Percentiles rank a stretch among this genome's conserved stretches.
phyloP scores from a whole-genome alignment of 75 land plant genomes.

The Pinus taeda region DNA sequence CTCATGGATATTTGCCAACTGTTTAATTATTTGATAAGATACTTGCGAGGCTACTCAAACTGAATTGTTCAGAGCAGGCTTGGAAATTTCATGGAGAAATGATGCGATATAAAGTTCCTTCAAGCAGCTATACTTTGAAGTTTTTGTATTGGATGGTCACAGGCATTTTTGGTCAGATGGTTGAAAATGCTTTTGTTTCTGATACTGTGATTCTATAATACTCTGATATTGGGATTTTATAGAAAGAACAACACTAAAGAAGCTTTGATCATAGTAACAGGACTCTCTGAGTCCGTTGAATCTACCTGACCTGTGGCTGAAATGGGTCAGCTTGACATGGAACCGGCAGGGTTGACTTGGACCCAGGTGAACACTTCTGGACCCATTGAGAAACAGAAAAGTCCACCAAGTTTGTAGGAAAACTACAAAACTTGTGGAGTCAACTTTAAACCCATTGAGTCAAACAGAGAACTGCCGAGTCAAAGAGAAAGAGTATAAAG shows the following conservation, averaged over 20 bases:
- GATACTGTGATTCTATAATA: slow-evolving; percentile 8
- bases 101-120: neutral
- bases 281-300: too few relatives aligned
- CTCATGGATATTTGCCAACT: neutral
- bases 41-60: neutral
- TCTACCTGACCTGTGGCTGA: too few relatives aligned
- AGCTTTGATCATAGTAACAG: neutral
- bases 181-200: slow-evolving; percentile 1
- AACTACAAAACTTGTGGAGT: too few relatives aligned
- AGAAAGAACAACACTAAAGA: neutral
- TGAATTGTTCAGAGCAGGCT: neutral
- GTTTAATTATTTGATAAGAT: slow-evolving; percentile 2
- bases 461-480: too few relatives aligned
- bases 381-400: too few relatives aligned
- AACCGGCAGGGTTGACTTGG: too few relatives aligned
- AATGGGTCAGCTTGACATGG: too few relatives aligned
- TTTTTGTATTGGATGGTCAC: neutral
- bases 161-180: neutral
- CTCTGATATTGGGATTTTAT: neutral
- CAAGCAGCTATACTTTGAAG: neutral
- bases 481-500: too few relatives aligned
- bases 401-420: too few relatives aligned
- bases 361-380: too few relatives aligned
- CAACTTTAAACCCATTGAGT: too few relatives aligned
- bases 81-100: slow-evolving; percentile 9